Base-by-base conservation (phyloP, 805 yeast genomes). In the Aciculoconidium aculeatum region DNA sequence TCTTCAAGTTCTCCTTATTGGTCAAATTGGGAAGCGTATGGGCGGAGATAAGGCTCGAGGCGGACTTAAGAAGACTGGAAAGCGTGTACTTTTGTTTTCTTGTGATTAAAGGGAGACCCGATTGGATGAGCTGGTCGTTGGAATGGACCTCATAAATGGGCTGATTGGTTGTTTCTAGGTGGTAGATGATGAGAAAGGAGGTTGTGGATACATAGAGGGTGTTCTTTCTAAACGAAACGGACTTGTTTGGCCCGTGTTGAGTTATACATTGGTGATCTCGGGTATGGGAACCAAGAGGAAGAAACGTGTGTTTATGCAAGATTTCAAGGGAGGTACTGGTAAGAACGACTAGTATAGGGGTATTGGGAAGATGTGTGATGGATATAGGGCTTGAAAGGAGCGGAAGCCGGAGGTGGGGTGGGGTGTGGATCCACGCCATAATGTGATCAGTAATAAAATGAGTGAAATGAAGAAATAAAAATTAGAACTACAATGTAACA, bases 281-380 rank as follows among this genome's bases (percentile, higher is more conserved):
- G 5, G 58, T 50, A 40, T 72, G 75, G 3, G 62, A 61, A 7
- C 70, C 65, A 4, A 75, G 50, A 1, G 77, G 75, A 6, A 61
- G 36, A 7, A 56, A 39, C 7, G 64, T 57, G 18, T 26, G 27
- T 26, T 52, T 53, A 36, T 65, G 53, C 24, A 55, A 41, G 1
- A 66, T 31, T 11, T 41, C 44, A 3, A 67, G 34, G 0, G 59
- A 30, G 3, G 45, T 35, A 3, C 33, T 21, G 2, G 70, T 61
- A 7, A 67, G 43, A 1, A 63, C 31, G 11, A 32, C 37, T 3
- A 41, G 11, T 19, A 56, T 32, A 4, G 58, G 42, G 2, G 63
- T 53, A 32, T 55, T 55, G 5, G 45, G 42, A 7, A 55, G 37
- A 23, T 42, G 45, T 8, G 49, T 32, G n/a, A 54, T n/a, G n/a